phyloP scores from a whole-genome alignment of 2,329 filamentous ascomycete genomes.

The Anthostomella pinea region DNA sequence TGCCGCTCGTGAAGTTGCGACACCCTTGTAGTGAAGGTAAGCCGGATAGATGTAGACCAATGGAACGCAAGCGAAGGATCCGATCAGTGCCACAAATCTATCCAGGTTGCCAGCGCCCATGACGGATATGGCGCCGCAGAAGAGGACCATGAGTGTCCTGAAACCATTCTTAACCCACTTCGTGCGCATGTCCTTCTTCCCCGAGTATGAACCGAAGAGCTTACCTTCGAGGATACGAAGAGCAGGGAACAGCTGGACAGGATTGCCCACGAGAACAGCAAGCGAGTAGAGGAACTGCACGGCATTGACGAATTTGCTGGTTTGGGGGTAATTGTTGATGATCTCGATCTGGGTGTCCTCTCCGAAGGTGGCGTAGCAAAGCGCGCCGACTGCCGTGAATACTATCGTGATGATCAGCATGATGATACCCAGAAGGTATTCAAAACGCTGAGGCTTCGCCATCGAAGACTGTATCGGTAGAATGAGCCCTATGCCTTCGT shows the following conservation, averaged over 20 bases:
- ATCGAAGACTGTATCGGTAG: conserved; percentile 75
- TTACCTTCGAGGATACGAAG: conserved; percentile 68
- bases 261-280: conserved; percentile 70
- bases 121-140: conserved; percentile 61
- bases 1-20: conserved; percentile 53
- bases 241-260: conserved; percentile 73
- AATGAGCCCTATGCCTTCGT: conserved; percentile 75
- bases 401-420: conserved; percentile 72
- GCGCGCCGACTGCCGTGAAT: conserved; percentile 68
- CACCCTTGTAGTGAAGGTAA: conserved; percentile 65
- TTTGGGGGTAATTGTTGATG: conserved; percentile 73
- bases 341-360: conserved; percentile 67
- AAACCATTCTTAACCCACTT: conserved; percentile 78
- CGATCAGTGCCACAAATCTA: conserved; percentile 72
- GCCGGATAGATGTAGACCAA: conserved; percentile 76
- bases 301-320: conserved; percentile 68
- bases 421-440: conserved; percentile 61
- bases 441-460: conserved; percentile 66
- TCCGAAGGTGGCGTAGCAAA: conserved; percentile 74
- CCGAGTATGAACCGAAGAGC: conserved; percentile 65
- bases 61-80: conserved; percentile 70
- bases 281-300: conserved; percentile 73
- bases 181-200: conserved; percentile 60
- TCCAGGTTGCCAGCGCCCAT: conserved; percentile 67
- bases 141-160: conserved; percentile 51